Base-by-base conservation (phyloP, 257 asterid species). In the Solanum pimpinellifolium region DNA sequence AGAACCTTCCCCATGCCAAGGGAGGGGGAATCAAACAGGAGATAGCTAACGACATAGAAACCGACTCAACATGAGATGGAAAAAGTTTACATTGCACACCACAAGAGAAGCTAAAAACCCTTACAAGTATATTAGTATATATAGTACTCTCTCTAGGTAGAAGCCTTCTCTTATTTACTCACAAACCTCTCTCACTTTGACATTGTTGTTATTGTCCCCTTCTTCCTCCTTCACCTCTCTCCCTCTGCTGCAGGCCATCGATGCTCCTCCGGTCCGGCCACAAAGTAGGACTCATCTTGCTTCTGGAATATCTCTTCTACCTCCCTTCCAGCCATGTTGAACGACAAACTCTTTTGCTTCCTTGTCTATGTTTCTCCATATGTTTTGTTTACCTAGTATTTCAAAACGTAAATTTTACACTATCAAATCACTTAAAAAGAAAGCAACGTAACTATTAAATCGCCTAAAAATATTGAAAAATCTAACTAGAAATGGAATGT, bases 291-390 rank as follows among this genome's bases (percentile, higher is more conserved):
- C 75, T 66, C 65, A 3, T 85, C 86, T 84, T 90, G 93, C 62
- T 81, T 90, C 23, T 86, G 52, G 13, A 90, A 88, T 2, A 88
- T 80, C 66, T 90, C 85, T 21, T 90, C 85, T 15, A 56, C 86
- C n/a, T 88, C 89, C 29, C 60, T 41, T 1, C 66, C 59, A 23
- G 77, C 68, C 47, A 60, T 49, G 12, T 69, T 62, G 74, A 88
- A 90, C 7, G 90, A 15, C 13, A 92, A 92, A 42, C 85, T 85
- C 93, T 31, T 90, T 89, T 3, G 88, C 92, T 85, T 89, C 91
- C 14, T 84, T 39, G 44, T 89, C 85, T 10, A 91, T 90, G 41
- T 88, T 83, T 18, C 87, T 88, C 92, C 93, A 90, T 74, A 91
- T 77, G 85, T 89, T 91, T 29, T 88, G 86, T 68, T 74, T 68